Base-by-base conservation (phyloP, 2,329 filamentous ascomycete species). In the Botryotinia narcissicola region DNA sequence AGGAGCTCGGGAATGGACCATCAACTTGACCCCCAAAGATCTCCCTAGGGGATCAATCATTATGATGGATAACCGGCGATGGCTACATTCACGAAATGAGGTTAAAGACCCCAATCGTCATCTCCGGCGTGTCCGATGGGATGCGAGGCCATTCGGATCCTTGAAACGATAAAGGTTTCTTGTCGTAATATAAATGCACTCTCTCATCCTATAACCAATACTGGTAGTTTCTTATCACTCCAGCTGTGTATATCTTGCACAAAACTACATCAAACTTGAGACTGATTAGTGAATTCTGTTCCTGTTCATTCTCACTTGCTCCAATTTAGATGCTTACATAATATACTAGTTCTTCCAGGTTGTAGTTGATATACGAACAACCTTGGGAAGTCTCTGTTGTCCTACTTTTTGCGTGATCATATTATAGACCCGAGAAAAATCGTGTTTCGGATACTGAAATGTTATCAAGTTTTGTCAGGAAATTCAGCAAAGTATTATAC, bases 91-190 rank as follows among this genome's bases (percentile, higher is more conserved):
- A 14, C 77, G 82, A 48, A 82, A 78, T 71, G 75, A 79, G 44
- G 79, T 83, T 37, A 81, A 78, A 35, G 82, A 83, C 73, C 80
- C 79, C 4, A 71, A 79, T n/a, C 78, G 81, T 25, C 82, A 82
- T 75, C 74, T 83, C 48, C 79, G 82, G 14, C 76, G 82, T 32
- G 79, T 83, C 8, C 74, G 82, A 18, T 83, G 82, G 82, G 44
- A 67, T 35, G 80, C 67, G 18, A 60, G 57, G 18, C 57, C 57
- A 20, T 60, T 60, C 4, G 29, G 29, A 35, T 60, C 16, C 3
- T 60, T 32, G 16, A 22, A 35, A 3, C 8, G 8, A 35, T 60
- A 22, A 35, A 35, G 10, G 12, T 32, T 35, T 35, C 29, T 35
- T 32, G 3, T 6, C 32, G 16, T 32, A 59, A 8, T 32, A n/a